Base-by-base conservation (phyloP, 306 rosid genomes). In the Sindora glabra region DNA sequence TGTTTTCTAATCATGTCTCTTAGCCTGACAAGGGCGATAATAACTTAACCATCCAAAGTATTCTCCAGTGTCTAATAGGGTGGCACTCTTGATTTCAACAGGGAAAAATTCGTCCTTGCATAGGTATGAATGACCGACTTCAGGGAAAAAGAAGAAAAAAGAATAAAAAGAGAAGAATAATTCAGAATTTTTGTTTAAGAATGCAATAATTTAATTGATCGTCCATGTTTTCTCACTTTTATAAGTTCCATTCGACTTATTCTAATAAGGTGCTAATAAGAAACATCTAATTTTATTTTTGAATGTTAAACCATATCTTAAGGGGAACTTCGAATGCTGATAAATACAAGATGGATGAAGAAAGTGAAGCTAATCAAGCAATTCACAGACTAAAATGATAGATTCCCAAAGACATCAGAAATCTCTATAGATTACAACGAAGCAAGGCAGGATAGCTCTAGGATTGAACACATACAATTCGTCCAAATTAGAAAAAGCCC, bases 401-500 rank as follows among this genome's bases (percentile, higher is more conserved):
- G 29, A 11, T 24, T n/a, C 11, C 17, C 5, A 22, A 41, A 64
- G 26, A 67, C 25, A 64, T 78, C 78, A 92, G 67, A 76, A 87
- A 1, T 82, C 99, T 30, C 74, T 70, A 41, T 92, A 89, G 72
- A 92, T 84, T 19, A 92, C 99, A 78, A 92, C 99, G 78, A 92
- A 92, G 74, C 99, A 92, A 62, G 96, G 99, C 85, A 92, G 79
- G 54, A 92, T 92, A 41, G 99, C 96, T 77, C 70, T 74, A 0
- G 86, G 86, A 44, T 85, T 83, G 55, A 63, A 80, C 68, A 89
- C 96, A 50, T 78, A 80, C 67, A 92, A 77, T 88, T 92, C 95
- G 36, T 92, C 96, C 85, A 92, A 71, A 76, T 92, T 89, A 4
- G 99, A 86, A 68, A 83, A 89, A 15, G 86, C 80, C 21, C 99